These are phyloP conservation scores for Suillus sp. DNA, from an alignment of 768 basidiomycete species.

Conservation along the genomic window DNA sequence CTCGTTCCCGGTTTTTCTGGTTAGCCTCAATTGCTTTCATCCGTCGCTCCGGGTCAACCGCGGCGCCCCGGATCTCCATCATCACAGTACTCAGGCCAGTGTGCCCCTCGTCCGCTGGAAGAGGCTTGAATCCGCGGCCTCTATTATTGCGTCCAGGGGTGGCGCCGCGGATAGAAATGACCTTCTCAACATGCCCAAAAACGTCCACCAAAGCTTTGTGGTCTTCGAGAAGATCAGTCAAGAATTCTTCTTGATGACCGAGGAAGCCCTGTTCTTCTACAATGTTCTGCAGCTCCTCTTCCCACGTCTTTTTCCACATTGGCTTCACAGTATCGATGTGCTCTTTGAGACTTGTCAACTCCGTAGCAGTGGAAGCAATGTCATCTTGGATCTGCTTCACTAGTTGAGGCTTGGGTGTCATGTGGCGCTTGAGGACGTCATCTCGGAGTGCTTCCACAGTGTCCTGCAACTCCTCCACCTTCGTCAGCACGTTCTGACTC, in stretches of 20 bases:
- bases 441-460: conserved; percentile 86
- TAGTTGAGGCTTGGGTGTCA: conserved; percentile 76
- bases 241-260: conserved; percentile 89
- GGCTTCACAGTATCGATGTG: conserved; percentile 90
- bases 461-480: conserved; percentile 92
- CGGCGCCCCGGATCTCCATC: conserved; percentile 85
- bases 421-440: conserved; percentile 87
- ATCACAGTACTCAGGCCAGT: conserved; percentile 76
- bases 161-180: conserved; percentile 68
- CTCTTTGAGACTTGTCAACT: conserved; percentile 76
- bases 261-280: conserved; percentile 97
- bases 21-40: conserved; percentile 92
- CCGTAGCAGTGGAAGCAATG: conserved; percentile 60
- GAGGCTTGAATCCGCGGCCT: conserved; percentile 57
- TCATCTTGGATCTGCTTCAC: conserved; percentile 75
- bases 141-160: conserved; percentile 42
- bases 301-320: conserved; percentile 99
- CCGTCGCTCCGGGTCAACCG: conserved; percentile 79
- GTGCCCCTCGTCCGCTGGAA: conserved; percentile 66
- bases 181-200: conserved; percentile 89
- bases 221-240: conserved; percentile 87
- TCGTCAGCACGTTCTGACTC: conserved; percentile 87
- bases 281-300: conserved; percentile 92
- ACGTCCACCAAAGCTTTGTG: conserved; percentile 87
- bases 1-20: conserved; percentile 77